Evolutionary conservation across 345 rosid genomes (phyloP), one percentile per base, ranked within the genome.

Genomic region (Chamaenerion angustifolium): DNA sequence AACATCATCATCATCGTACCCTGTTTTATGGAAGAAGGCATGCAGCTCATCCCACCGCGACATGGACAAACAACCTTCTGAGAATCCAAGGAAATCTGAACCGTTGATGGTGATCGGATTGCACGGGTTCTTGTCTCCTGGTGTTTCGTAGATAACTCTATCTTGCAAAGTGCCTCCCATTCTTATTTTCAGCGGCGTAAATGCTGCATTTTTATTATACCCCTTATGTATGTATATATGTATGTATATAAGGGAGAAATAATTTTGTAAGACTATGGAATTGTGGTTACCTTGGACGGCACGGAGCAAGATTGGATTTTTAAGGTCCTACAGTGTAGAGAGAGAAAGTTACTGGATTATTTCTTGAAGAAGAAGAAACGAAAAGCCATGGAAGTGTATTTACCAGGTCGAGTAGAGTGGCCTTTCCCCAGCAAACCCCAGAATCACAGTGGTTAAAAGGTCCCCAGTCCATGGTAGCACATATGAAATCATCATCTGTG

Each of bases 151-250:
- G 27, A 40, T 45, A 21, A 78, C 78, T 47, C 53, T 56, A 48
- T 86, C 89, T 62, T 86, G 89, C 51, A 80, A 67, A 15, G 86
- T 74, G 37, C 93, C 93, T 41, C 93, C 95, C 65, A 83, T 16
- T 70, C 93, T 80, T 45, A 83, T 74, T 63, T 76, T 75, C 48
- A 86, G 64, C 7, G 84, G 93, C 23, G 79, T 71, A 58, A 86
- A 78, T 16, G 90, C 93, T 85, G 82, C 56, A 48, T n/a, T 12
- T 12, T 18, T 16, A 5, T 31, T 4, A 23, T 12, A 19, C 27
- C 11, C 40, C 15, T 12, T 19, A 48, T 11, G 18, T 19, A 10
- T 4, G 13, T 46, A 2, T 27, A 46, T 46, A 46, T n/a, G n/a
- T n/a, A n/a, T n/a, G 23, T 21, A 48, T 16, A 48, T n/a, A n/a